These are phyloP conservation scores for Globisporangium radiosum DNA, from an alignment of 352 stramenopile species.

Conservation along the genomic window DNA sequence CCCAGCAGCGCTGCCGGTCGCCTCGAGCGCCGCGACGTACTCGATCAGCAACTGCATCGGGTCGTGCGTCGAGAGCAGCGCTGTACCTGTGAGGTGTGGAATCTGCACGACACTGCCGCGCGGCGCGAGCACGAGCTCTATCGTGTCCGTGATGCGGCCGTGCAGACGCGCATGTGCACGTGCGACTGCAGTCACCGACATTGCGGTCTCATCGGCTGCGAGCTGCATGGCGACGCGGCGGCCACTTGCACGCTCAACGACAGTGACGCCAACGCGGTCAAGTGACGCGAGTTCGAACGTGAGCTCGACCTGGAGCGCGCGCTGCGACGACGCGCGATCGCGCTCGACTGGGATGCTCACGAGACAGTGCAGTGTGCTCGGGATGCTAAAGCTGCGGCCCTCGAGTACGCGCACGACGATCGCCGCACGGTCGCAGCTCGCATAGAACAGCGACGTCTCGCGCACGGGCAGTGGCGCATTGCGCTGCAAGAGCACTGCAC, in stretches of 20 bases:
- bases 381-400: constrained; percentile 7
- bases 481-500: constrained; percentile 17
- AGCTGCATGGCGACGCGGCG: constrained; percentile 9
- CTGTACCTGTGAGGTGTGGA: constrained; percentile 8
- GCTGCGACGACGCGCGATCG: constrained; percentile 11
- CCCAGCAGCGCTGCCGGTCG: neutral
- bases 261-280: constrained; percentile 15
- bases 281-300: constrained; percentile 19
- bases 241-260: neutral
- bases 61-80: constrained; percentile 7
- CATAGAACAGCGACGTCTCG: constrained; percentile 27
- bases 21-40: constrained; percentile 11
- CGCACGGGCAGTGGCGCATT: constrained; percentile 16
- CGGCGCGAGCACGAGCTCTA: constrained; percentile 4
- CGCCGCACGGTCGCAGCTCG: constrained; percentile 20
- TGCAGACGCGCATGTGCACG: constrained; percentile 16
- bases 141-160: constrained; percentile 7
- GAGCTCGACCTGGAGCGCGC: constrained; percentile 31
- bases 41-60: constrained; percentile 8
- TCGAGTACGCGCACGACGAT: constrained; percentile 26
- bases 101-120: constrained; percentile 11
- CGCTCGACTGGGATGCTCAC: constrained; percentile 17
- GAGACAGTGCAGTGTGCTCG: constrained; percentile 13
- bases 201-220: constrained; percentile 20
- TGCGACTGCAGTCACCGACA: constrained; percentile 18